Base-by-base conservation (phyloP, 2,329 filamentous ascomycete species). In the Magnaporthiopsis rhizophila region DNA sequence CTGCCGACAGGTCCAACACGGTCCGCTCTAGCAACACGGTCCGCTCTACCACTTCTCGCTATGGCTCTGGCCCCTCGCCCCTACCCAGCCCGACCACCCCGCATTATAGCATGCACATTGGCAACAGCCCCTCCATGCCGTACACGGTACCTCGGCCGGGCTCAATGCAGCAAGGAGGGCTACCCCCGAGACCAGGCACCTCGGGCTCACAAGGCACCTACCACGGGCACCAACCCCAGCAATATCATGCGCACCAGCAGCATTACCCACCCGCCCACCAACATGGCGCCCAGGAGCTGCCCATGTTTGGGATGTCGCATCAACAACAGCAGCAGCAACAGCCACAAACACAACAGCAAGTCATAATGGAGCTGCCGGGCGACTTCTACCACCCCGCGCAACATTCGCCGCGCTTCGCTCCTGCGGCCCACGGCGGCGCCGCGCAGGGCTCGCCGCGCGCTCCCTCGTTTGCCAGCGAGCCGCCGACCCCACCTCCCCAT, bases 1-100 rank as follows among this genome's bases (percentile, higher is more conserved):
- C 81, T 7, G 80, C 79, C 67, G 81, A 84, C 69, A 76, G 80
- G 11, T 79, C 80, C n/a, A 71, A 71, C 64, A 69, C 70, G 0
- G 62, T 68, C 50, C 65, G 53, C n/a, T 69, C 69, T 15, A 64
- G n/a, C n/a, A n/a, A n/a, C n/a, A n/a, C n/a, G n/a, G n/a, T n/a
- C n/a, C n/a, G n/a, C n/a, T n/a, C n/a, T n/a, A n/a, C 68, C 5
- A 30, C 68, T 12, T 65, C 65, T 28, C 13, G 26, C 24, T 45
- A 68, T 71, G 28, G 67, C 70, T 15, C 66, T 69, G 6, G 67
- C 67, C 1, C 50, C 68, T 72, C 71, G 62, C 74, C 73, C 11
- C 71, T 69, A 36, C 64, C 72, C 6, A 71, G 71, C 26, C 72
- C 71, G 56, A 61, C 63, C 9, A 67, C 66, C 30, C 69, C 69